These are phyloP conservation scores for Miscanthus lutarioriparius DNA, from an alignment of 176 grass and related monocot species.

Conservation along the genomic window DNA sequence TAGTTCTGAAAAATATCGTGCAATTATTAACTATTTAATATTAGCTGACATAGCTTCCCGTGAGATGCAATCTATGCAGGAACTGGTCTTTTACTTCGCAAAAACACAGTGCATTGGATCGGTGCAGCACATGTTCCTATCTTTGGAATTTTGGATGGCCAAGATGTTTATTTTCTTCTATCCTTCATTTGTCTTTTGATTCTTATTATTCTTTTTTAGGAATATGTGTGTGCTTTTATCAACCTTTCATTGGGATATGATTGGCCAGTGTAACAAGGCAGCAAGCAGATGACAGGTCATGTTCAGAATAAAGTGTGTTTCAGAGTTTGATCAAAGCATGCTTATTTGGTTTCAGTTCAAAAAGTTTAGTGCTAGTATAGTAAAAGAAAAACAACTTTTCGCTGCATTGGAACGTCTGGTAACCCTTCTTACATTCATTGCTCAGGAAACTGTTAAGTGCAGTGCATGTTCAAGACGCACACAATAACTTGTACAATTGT, in stretches of 20 bases:
- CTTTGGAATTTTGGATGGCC: not conserved
- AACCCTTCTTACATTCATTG: not conserved
- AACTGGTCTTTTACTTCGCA: not conserved
- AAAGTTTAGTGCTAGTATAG: not conserved
- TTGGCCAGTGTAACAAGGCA: not conserved
- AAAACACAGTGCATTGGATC: not conserved
- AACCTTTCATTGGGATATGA: not conserved
- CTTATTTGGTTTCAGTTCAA: constrained; percentile 1
- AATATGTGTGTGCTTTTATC: not conserved
- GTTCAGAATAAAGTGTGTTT: not conserved
- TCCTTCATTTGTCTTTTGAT: not conserved
- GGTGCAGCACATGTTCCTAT: not conserved
- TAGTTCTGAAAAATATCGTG: not conserved
- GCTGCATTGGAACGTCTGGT: not conserved
- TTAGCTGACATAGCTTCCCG: not conserved
- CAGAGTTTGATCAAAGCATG: not conserved
- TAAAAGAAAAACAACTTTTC: not conserved
- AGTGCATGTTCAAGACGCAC: constrained; percentile 9
- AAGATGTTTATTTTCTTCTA: not conserved
- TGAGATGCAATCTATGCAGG: not conserved
- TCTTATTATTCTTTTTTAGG: not conserved
- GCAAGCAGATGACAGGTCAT: not conserved
- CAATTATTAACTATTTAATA: not conserved
- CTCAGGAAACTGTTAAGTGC: not conserved
- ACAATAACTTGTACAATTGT: not conserved